These are phyloP conservation scores for Bidens hawaiensis DNA, from an alignment of 140 eudicot species.

Conservation along the genomic window DNA sequence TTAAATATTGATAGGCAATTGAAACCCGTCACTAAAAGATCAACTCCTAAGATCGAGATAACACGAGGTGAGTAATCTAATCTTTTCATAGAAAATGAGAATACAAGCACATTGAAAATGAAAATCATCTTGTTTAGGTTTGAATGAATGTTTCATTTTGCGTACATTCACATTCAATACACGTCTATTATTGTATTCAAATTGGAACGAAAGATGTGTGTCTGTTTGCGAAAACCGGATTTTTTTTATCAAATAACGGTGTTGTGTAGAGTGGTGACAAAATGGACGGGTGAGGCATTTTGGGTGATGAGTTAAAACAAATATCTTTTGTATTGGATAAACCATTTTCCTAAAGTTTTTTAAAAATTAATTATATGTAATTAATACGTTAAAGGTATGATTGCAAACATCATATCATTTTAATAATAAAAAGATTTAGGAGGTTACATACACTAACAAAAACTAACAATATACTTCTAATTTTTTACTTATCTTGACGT, in stretches of 20 bases:
- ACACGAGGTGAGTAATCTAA: conserved; percentile 16
- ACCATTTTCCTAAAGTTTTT: not conserved
- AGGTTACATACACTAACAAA: not conserved
- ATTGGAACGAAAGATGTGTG: not conserved
- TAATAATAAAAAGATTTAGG: too few species aligned
- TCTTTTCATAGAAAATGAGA: conserved; percentile 6
- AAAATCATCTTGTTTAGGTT: conserved; percentile 16
- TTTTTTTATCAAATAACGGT: too few species aligned
- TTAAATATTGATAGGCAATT: conserved; percentile 61
- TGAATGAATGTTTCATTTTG: conserved; percentile 17
- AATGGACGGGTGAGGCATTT: too few species aligned
- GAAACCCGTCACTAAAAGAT: conserved; percentile 51
- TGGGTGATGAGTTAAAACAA: too few species aligned
- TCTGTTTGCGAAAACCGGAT: not conserved
- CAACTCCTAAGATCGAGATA: conserved; percentile 52
- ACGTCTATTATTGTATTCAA: conserved; percentile 6
- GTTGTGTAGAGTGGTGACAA: too few species aligned
- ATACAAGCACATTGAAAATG: conserved; percentile 5
- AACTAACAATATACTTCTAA: not conserved
- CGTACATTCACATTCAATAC: conserved; percentile 31
- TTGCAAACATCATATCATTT: not conserved
- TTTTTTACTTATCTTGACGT: too few species aligned
- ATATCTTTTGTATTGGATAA: too few species aligned
- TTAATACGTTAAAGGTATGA: too few species aligned
- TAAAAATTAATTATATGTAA: too few species aligned